Base-by-base conservation (phyloP, 306 rosid species). In the Vachellia pachyceras region DNA sequence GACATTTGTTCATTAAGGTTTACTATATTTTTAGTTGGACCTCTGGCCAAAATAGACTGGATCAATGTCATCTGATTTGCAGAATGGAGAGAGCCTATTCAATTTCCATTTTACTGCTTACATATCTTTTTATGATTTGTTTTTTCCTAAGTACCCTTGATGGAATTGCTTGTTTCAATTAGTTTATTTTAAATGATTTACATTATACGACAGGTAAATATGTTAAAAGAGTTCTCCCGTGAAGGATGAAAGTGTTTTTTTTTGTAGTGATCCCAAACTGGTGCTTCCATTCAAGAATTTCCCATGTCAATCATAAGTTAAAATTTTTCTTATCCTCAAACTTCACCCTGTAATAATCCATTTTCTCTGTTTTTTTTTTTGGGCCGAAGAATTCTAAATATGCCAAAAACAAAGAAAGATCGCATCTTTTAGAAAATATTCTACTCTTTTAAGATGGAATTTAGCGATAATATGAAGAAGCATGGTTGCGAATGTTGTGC, bases 401-500 rank as follows among this genome's bases (percentile, higher is more conserved):
- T 5, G 44, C 33, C 33, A 29, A 29, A 29, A 29, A 29, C 44
- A 12, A 46, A 14, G 13, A 12, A 13, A 4, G 3, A 11, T 46
- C 3, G 3, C 52, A 46, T 13, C 4, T 3, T 3, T 13, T 13
- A 0, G n/a, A 49, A 49, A 49, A 49, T 49, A 49, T 49, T 15
- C 55, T 49, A 15, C 7, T 40, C 44, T 13, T 4, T 49, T 49
- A 7, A 14, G n/a, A 3, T 13, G 55, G 17, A 49, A 49, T 49
- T 49, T n/a, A 49, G 55, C n/a, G 33, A 29, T 29, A 14, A 49
- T 49, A 14, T 49, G 55, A 20, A 6, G 44, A 40, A 20, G 23
- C 67, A 47, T 46, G 37, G 20, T 42, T 69, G 65, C 10, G 23
- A 65, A 73, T 66, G 20, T 33, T 57, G 20, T 77, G 81, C 79